Conservation (phyloP, 371 early-diverging fungal genomes). For the Dinochytrium kinnereticum region DNA sequence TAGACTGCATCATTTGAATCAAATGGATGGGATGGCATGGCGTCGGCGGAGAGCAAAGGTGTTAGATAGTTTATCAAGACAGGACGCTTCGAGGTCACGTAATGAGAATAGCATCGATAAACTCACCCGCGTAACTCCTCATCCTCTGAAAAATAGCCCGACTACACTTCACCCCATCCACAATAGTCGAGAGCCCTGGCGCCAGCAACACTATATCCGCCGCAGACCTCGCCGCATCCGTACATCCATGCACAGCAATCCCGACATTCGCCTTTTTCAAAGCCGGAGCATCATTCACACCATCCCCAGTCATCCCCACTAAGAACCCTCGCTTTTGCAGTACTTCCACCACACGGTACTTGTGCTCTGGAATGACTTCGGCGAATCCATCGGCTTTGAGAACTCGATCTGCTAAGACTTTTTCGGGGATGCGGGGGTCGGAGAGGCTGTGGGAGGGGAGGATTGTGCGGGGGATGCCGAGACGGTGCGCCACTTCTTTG, state of each 20-base stretch:
- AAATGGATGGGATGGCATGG: too few relatives aligned
- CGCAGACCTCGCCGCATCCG: conserved; percentile 96
- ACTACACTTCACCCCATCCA: conserved; percentile 78
- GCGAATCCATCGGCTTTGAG: conserved; percentile 82
- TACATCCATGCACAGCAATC: conserved; percentile 85
- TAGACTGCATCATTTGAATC: too few relatives aligned
- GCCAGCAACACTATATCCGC: conserved; percentile 92
- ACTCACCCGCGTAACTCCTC: conserved; percentile 82
- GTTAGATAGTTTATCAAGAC: too few relatives aligned
- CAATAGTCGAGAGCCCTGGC: conserved; percentile 86
- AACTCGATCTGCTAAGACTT: conserved; percentile 34
- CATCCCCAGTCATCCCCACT: conserved; percentile 90
- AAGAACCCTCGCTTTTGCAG: conserved; percentile 73
- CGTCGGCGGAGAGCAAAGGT: too few relatives aligned
- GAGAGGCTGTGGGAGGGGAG: conserved; percentile 45
- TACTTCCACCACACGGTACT: conserved; percentile 73
- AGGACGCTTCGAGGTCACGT: too few relatives aligned
- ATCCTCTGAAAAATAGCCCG: conserved; percentile 94
- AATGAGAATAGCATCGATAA: too few relatives aligned
- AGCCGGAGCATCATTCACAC: conserved; percentile 87
- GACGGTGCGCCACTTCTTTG: conserved; percentile 58
- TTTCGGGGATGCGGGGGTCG: conserved; percentile 31
- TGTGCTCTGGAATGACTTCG: conserved; percentile 82
- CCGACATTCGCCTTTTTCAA: conserved; percentile 87
- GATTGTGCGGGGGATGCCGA: conserved; percentile 49